Percentiles rank a stretch among this genome's conserved stretches.
phyloP scores from a whole-genome alignment of 345 rosid species.

The Erodium maritimum region DNA sequence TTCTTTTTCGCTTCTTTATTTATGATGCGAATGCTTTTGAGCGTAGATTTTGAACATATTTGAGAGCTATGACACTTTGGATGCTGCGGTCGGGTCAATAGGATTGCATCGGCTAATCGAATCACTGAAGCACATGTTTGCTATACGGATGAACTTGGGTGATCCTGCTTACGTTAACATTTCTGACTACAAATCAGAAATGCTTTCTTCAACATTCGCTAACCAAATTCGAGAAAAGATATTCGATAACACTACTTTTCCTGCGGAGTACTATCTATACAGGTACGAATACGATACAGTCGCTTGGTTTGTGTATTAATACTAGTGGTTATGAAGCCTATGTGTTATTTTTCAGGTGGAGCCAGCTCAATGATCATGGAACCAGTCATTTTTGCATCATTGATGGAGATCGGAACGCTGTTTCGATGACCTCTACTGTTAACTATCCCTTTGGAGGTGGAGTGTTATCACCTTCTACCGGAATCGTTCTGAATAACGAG shows the following conservation, averaged over 20 bases:
- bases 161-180: conserved; percentile 61
- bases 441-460: conserved; percentile 68
- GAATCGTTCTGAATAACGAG: conserved; percentile 73
- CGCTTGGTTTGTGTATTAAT: too few relatives aligned
- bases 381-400: conserved; percentile 88
- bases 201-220: conserved; percentile 70
- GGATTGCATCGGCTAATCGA: conserved; percentile 70
- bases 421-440: conserved; percentile 74
- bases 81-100: conserved; percentile 39
- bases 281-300: too few relatives aligned
- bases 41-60: conserved; percentile 63
- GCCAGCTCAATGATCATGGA: conserved; percentile 83
- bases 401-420: conserved; percentile 67
- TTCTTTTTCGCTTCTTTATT: too few relatives aligned
- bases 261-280: conserved; percentile 64
- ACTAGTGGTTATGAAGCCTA: too few relatives aligned
- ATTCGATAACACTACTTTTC: conserved; percentile 73
- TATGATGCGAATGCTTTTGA: not conserved
- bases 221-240: conserved; percentile 41
- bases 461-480: conserved; percentile 64
- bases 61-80: conserved; percentile 39
- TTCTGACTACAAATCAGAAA: conserved; percentile 23
- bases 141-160: conserved; percentile 79
- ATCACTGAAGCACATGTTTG: conserved; percentile 89
- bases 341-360: conserved; percentile 67